Conservation (phyloP, 73 alveolate species). For the Paraurostyla sp. region DNA sequence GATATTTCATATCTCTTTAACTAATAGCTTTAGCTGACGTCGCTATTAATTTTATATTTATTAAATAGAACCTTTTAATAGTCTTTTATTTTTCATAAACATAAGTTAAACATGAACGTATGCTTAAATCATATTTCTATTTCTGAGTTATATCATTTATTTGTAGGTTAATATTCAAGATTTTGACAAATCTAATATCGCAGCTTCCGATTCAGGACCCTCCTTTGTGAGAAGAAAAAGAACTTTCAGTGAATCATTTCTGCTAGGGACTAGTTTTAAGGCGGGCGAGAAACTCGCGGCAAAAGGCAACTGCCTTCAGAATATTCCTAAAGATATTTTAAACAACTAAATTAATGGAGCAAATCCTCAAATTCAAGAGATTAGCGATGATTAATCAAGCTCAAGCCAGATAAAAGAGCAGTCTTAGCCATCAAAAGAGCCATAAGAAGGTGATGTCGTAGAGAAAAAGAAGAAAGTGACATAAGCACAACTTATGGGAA, state of each 20-base stretch:
- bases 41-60: background rate
- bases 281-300: slow-evolving; percentile 3
- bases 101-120: background rate
- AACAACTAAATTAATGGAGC: background rate
- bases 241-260: slow-evolving; percentile 27
- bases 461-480: slow-evolving; percentile 50
- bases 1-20: slow-evolving; percentile 1
- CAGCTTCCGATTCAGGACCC: background rate
- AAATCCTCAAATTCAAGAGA: slow-evolving; percentile 20
- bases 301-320: background rate
- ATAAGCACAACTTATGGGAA: slow-evolving; percentile 59
- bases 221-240: background rate
- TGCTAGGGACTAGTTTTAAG: background rate
- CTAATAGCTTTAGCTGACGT: slow-evolving; percentile 22
- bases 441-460: background rate
- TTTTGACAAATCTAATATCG: background rate
- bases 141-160: background rate
- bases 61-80: slow-evolving; percentile 21
- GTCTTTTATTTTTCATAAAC: background rate
- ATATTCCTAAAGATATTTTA: background rate
- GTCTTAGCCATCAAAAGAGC: too few species aligned
- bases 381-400: slow-evolving; percentile 8
- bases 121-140: background rate
- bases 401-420: too few species aligned
- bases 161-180: background rate